Percentiles rank a stretch among this genome's conserved stretches.
phyloP scores from a whole-genome alignment of 345 rosid genomes.

The Syzygium grande region DNA sequence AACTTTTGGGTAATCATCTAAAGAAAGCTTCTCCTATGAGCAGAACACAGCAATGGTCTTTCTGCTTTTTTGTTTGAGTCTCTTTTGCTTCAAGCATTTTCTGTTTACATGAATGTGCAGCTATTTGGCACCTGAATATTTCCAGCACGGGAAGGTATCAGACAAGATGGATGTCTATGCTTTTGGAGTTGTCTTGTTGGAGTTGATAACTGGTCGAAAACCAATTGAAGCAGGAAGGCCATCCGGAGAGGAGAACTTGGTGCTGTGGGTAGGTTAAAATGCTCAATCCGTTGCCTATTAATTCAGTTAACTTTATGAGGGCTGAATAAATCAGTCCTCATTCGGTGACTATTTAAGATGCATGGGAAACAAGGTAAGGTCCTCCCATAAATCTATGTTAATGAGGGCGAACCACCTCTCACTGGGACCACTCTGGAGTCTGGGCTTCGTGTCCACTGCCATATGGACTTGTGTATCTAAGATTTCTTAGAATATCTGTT shows the following conservation, averaged over 20 bases:
- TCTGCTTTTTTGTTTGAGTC: neutral
- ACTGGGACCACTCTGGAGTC: neutral
- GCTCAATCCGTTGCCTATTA: neutral
- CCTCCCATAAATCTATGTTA: neutral
- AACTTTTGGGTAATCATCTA: constrained; percentile 65
- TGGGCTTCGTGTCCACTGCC: neutral
- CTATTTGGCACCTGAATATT: constrained; percentile 93
- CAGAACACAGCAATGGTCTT: neutral
- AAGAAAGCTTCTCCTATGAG: neutral
- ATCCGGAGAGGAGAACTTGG: constrained; percentile 86
- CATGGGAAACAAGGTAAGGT: neutral
- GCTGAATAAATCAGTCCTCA: constrained; percentile 3
- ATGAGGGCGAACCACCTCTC: neutral
- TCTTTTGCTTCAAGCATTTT: neutral
- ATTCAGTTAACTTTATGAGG: constrained; percentile 19
- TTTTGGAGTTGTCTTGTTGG: constrained; percentile 87
- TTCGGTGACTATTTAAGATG: neutral
- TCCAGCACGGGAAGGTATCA: constrained; percentile 94
- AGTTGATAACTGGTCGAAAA: constrained; percentile 75
- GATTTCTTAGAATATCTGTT: neutral
- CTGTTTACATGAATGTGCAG: constrained; percentile 18
- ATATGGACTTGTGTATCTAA: neutral
- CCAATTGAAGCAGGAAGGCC: constrained; percentile 82
- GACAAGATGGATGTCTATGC: constrained; percentile 95
- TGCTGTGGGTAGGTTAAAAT: constrained; percentile 72